Evolutionary conservation across 495 filamentous ascomycete species (phyloP), one percentile per base, ranked within the genome.

Genomic region (Chaetomium fimeti): DNA sequence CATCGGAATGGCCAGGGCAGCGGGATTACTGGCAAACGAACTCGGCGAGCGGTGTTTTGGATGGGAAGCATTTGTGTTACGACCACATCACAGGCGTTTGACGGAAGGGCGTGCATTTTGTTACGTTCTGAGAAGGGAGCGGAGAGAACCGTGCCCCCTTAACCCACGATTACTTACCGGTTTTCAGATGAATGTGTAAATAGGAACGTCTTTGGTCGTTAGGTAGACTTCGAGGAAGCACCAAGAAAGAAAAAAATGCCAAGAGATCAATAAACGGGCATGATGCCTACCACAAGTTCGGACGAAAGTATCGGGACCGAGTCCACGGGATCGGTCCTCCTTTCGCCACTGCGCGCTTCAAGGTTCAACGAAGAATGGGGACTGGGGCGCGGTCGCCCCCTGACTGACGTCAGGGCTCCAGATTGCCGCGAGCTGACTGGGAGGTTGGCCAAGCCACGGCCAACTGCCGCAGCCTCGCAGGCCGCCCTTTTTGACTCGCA

Each of bases 21-120:
- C 47, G 58, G 43, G 47, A 61, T 40, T 27, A 38, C 60, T 28
- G 47, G 49, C 48, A 20, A 42, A 40, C 45, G 29, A 49, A 52
- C 58, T 43, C 60, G 49, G 36, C 49, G 36, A 43, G 38, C 38
- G 36, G 60, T 53, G 9, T 55, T 47, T 56, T 8, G 60, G 49
- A 54, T 20, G 25, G 48, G 49, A 45, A 54, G 60, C 60, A 62
- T 62, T 45, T 47, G 38, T 36, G 36, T 36, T 43, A 54, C 48
- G n/a, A 24, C 36, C 24, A 53, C 59, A 45, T 47, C 47, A 47
- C 51, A 45, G 51, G 60, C 51, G 60, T 62, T 62, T 55, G 16
- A 42, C 16, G 16, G 60, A 25, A 45, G 60, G 49, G 59, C 1
- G 16, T 62, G 36, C 49, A 24, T 52, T 36, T 53, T 42, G 38